Conservation (phyloP, 2,329 filamentous ascomycete species). For the Plenodomus tracheiphilus region DNA sequence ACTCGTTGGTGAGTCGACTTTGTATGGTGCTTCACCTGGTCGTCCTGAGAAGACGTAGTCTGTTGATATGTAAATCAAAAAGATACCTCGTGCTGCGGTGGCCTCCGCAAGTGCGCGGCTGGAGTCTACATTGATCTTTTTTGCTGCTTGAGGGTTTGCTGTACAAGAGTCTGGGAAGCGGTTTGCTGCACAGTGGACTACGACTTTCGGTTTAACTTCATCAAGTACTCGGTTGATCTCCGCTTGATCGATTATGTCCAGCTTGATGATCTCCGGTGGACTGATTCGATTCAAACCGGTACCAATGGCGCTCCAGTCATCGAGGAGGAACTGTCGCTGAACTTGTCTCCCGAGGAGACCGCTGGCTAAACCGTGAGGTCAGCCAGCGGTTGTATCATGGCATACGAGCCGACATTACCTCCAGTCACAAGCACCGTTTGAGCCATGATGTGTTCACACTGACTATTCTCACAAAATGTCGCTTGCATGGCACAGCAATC, state of each 20-base stretch:
- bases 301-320: constrained; percentile 58
- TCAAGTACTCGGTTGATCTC: constrained; percentile 54
- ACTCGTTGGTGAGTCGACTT: constrained; percentile 61
- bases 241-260: constrained; percentile 53
- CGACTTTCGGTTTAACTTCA: constrained; percentile 67
- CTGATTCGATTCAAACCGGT: constrained; percentile 70
- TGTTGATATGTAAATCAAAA: constrained; percentile 79
- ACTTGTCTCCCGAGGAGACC: constrained; percentile 83
- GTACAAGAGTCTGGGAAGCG: constrained; percentile 86
- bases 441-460: constrained; percentile 27
- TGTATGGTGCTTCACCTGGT: constrained; percentile 83
- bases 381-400: constrained; percentile 9
- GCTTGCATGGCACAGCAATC: background rate
- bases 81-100: constrained; percentile 63
- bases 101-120: constrained; percentile 67
- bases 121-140: constrained; percentile 73
- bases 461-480: background rate
- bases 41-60: constrained; percentile 78
- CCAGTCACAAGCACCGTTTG: constrained; percentile 73
- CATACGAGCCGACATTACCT: constrained; percentile 44
- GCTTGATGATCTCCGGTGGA: constrained; percentile 64
- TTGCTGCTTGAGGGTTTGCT: constrained; percentile 74
- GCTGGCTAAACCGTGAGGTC: constrained; percentile 54
- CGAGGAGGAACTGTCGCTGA: constrained; percentile 67
- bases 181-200: constrained; percentile 90